Evolutionary conservation across 2,329 filamentous ascomycete species (phyloP), one percentile per base, ranked within the genome.

Genomic region (Trichoderma sp.): DNA sequence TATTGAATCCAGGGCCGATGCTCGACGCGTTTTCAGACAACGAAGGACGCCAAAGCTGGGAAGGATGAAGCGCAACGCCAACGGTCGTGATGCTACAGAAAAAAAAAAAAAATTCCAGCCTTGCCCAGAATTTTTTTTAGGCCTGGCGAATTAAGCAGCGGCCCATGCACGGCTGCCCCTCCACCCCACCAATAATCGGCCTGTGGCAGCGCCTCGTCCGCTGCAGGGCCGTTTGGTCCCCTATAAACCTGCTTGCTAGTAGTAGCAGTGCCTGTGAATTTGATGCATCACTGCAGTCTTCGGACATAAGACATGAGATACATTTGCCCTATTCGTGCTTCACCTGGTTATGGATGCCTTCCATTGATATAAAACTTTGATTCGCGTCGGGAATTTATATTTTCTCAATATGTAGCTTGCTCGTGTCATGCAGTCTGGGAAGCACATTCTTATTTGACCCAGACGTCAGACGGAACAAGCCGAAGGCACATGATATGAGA

Each of bases 81-180:
- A 54, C 26, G 45, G 62, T 19, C 17, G 45, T 45, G 56, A 52
- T 45, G 50, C 57, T 59, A 65, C 65, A 66, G 66, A 69, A 66
- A 60, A 67, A 69, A 72, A 72, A 72, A 72, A 76, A 75, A 71
- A 72, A 67, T 67, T 71, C 65, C 71, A 69, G 67, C 58, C 69
- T 70, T 59, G 68, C 71, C 71, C 67, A 72, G 72, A 73, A 70
- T 72, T 76, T 77, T 75, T 30, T 75, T 74, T 73, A 70, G 67
- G 69, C 68, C 64, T 52, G 65, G 59, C 64, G 67, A 72, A 69
- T 73, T 75, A 76, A 75, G 74, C 67, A 73, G 70, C 74, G 74
- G 73, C 75, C 74, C 70, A 67, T 75, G 74, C 74, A 69, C 45
- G 28, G 60, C 64, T 71, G 72, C 72, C 74, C 74, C 74, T 75